Evolutionary conservation across 2,329 filamentous ascomycete species (phyloP).

Genomic region (Talaromyces verruculosus): DNA sequence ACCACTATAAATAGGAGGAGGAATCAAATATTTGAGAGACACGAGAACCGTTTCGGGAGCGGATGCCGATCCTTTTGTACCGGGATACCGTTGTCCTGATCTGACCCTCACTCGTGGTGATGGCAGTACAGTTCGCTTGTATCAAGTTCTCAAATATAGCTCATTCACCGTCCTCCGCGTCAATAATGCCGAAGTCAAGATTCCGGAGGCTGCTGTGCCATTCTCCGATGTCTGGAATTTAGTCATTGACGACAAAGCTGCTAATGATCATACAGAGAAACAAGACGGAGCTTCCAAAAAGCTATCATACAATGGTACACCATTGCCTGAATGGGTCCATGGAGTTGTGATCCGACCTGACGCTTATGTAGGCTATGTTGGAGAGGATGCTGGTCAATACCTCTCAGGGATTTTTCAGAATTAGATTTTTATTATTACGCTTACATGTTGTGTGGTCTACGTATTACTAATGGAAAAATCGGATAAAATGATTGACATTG

Average conservation of each 20-base stretch:
- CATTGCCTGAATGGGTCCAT: constrained; percentile 5
- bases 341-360: constrained; percentile 14
- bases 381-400: constrained; percentile 11
- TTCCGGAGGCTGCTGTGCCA: constrained; percentile 6
- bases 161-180: background rate
- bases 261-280: background rate
- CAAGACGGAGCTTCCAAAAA: background rate
- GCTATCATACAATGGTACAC: background rate
- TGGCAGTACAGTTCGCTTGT: constrained; percentile 1
- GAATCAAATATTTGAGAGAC: background rate
- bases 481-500: background rate
- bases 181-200: constrained; percentile 3
- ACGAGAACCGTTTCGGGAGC: constrained; percentile 5
- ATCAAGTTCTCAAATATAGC: constrained; percentile 9
- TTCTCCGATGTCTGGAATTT: constrained; percentile 10
- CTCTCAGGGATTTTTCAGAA: constrained; percentile 12
- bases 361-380: constrained; percentile 16
- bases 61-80: constrained; percentile 5
- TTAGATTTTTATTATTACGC: constrained; percentile 1
- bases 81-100: constrained; percentile 11
- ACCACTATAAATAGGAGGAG: background rate
- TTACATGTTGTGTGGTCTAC: background rate
- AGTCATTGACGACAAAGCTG: background rate
- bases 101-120: constrained; percentile 1
- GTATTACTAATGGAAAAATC: background rate